Percentiles rank a stretch among this genome's conserved stretches.
Conservation (phyloP, 768 basidiomycete species). For the Tricholoma saponaceum region DNA sequence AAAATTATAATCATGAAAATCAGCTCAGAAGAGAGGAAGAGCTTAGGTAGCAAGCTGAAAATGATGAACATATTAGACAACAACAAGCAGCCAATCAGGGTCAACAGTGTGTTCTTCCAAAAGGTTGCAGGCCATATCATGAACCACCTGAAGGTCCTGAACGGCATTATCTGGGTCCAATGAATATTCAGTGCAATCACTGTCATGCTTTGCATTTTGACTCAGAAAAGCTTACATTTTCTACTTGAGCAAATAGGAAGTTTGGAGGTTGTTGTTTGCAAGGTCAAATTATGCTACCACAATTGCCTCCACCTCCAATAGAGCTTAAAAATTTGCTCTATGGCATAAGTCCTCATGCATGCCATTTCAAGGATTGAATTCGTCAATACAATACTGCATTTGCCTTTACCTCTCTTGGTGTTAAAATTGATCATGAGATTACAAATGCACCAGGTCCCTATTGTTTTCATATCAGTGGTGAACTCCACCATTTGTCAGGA, state of each 20-base stretch:
- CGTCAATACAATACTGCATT: too few relatives aligned
- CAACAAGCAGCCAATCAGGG: not conserved
- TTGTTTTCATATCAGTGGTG: conserved; percentile 23
- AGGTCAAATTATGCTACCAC: conserved; percentile 4
- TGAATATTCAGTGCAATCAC: conserved; percentile 3
- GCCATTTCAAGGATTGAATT: conserved; percentile 24
- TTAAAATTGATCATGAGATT: conserved; percentile 17
- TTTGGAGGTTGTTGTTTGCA: conserved; percentile 13
- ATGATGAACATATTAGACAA: not conserved
- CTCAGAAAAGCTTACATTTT: conserved; percentile 2
- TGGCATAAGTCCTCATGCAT: not conserved
- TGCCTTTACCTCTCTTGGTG: conserved; percentile 31
- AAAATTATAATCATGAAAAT: not conserved
- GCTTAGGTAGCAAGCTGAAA: not conserved
- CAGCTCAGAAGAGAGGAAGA: not conserved
- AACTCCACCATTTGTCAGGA: conserved; percentile 29
- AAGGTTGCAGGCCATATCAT: conserved; percentile 1
- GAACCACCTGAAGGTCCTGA: not conserved
- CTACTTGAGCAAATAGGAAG: not conserved
- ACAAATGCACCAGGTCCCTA: conserved; percentile 19
- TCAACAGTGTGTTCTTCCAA: not conserved
- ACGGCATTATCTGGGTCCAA: not conserved
- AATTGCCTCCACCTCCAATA: not conserved
- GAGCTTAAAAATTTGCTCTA: not conserved
- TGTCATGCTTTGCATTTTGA: conserved; percentile 11